Conservation (phyloP, 2,329 filamentous ascomycete genomes). For the Ceratocystis ficicola region DNA sequence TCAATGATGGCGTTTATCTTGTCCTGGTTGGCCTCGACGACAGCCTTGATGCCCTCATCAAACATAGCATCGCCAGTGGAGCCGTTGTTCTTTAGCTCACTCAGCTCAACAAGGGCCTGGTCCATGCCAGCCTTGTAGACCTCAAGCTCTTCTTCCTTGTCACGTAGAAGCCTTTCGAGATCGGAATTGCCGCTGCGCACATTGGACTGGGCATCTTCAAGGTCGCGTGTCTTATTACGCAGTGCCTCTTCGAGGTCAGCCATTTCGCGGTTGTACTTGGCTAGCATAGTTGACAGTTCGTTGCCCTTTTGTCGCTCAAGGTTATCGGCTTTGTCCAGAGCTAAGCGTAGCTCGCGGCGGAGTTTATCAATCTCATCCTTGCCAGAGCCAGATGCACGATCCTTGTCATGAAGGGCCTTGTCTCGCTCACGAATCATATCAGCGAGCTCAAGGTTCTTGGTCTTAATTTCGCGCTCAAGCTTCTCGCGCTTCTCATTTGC, state of each 20-base stretch:
- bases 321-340: conserved; percentile 82
- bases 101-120: conserved; percentile 82
- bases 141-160: conserved; percentile 96
- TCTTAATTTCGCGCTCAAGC: conserved; percentile 94
- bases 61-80: conserved; percentile 60
- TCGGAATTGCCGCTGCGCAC: conserved; percentile 72
- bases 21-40: conserved; percentile 72
- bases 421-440: conserved; percentile 98
- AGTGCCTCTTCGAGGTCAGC: conserved; percentile 90
- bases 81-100: conserved; percentile 62
- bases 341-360: conserved; percentile 84
- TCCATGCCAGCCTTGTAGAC: conserved; percentile 98
- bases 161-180: conserved; percentile 69
- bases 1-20: conserved; percentile 98
- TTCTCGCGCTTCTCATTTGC: conserved; percentile 91
- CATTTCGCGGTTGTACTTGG: conserved; percentile 96
- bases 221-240: conserved; percentile 69
- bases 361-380: conserved; percentile 92
- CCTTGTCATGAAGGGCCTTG: conserved; percentile 82
- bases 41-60: conserved; percentile 80
- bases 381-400: conserved; percentile 71
- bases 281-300: conserved; percentile 84
- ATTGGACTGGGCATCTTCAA: conserved; percentile 73
- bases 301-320: conserved; percentile 86
- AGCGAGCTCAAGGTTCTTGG: conserved; percentile 95